Evolutionary conservation across 495 filamentous ascomycete species (phyloP).

Genomic region (Bacidia gigantensis): DNA sequence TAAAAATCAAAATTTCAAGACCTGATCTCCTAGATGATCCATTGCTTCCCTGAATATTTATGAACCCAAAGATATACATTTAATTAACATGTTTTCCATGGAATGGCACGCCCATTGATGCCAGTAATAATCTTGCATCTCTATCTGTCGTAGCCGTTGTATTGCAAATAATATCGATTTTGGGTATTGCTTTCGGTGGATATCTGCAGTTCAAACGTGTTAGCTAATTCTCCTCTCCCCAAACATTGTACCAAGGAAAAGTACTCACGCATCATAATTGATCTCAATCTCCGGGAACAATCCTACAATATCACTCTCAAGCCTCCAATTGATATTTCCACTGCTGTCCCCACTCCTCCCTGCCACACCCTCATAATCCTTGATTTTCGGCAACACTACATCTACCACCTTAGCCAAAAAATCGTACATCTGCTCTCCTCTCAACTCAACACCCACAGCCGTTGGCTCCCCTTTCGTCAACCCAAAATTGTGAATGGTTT

Average conservation of each 20-base stretch:
- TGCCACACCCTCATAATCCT: conserved; percentile 78
- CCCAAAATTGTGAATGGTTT: conserved; percentile 52
- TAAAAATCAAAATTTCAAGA: neutral
- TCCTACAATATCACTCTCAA: conserved; percentile 54
- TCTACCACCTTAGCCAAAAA: conserved; percentile 78
- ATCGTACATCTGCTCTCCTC: conserved; percentile 69
- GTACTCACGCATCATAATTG: conserved; percentile 75
- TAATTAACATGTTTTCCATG: conserved; percentile 20
- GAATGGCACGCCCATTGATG: conserved; percentile 52
- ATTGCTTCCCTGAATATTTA: neutral
- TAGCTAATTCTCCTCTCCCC: neutral
- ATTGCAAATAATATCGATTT: conserved; percentile 73
- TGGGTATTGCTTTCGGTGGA: conserved; percentile 85
- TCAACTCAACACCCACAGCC: conserved; percentile 54
- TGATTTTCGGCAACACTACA: conserved; percentile 82
- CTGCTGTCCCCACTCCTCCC: conserved; percentile 67
- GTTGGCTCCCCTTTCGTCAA: conserved; percentile 40
- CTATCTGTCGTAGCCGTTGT: conserved; percentile 80
- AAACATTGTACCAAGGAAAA: neutral
- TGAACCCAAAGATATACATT: neutral
- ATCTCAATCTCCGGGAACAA: conserved; percentile 86
- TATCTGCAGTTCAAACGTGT: conserved; percentile 35
- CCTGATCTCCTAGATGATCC: neutral
- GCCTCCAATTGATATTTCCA: conserved; percentile 75
- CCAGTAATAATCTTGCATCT: conserved; percentile 77